Percentiles rank a stretch among this genome's conserved stretches.
phyloP scores from a whole-genome alignment of 2,329 filamentous ascomycete genomes.

The Arachnopeziza araneosa region DNA sequence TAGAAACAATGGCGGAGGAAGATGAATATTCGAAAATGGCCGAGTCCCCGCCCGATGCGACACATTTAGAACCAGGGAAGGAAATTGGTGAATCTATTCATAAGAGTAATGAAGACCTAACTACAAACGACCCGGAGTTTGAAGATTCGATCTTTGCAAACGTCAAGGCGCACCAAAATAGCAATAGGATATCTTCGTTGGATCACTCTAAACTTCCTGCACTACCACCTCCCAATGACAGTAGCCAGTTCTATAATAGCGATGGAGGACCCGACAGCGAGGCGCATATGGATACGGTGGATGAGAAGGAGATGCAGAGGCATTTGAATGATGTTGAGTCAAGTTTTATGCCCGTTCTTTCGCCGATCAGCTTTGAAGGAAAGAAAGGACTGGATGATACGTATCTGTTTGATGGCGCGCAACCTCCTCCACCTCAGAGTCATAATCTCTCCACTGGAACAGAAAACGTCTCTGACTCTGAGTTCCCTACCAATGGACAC shows the following conservation, averaged over 20 bases:
- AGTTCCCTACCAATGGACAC: constrained; percentile 17
- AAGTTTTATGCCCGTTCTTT: constrained; percentile 55
- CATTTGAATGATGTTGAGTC: constrained; percentile 61
- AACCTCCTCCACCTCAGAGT: constrained; percentile 2
- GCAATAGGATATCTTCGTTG: constrained; percentile 19
- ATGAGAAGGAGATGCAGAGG: constrained; percentile 30
- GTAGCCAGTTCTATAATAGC: constrained; percentile 26
- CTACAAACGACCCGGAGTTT: constrained; percentile 22
- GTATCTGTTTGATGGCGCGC: constrained; percentile 47
- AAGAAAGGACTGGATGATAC: constrained; percentile 49
- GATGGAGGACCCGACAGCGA: constrained; percentile 21
- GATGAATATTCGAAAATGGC: constrained; percentile 17
- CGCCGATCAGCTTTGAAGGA: constrained; percentile 45
- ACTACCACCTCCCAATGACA: constrained; percentile 21
- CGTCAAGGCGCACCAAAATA: constrained; percentile 11
- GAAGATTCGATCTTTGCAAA: constrained; percentile 22
- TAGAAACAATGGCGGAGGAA: constrained; percentile 27
- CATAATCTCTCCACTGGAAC: neutral
- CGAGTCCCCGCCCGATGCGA: constrained; percentile 12
- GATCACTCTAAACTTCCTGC: constrained; percentile 13
- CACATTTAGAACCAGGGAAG: constrained; percentile 23
- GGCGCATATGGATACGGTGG: constrained; percentile 21
- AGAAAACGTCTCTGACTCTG: neutral
- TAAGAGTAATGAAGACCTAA: constrained; percentile 23
- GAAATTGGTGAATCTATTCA: constrained; percentile 24